Evolutionary conservation across 2,329 filamentous ascomycete genomes (phyloP).

Genomic region (Chrysosporium keratinophilum): DNA sequence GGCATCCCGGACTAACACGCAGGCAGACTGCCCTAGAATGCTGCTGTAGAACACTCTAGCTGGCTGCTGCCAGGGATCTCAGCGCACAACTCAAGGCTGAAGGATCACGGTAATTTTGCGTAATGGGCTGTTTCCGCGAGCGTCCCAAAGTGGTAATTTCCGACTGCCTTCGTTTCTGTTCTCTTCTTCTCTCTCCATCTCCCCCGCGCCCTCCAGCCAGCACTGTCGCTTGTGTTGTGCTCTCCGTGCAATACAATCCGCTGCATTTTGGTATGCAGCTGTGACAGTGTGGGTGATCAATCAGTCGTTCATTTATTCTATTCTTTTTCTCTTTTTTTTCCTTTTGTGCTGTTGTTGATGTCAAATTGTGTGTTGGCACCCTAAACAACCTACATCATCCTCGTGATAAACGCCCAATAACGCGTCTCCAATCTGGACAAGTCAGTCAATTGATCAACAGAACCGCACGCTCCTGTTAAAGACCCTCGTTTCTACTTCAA

Average conservation of each 20-base stretch:
- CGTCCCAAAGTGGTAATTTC: conserved; percentile 10
- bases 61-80: no score
- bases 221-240: conserved; percentile 31
- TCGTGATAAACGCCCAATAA: conserved; percentile 5
- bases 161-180: neutral
- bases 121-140: conserved; percentile 2
- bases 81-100: no score
- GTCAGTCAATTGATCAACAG: neutral
- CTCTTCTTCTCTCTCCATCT: neutral
- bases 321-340: conserved; percentile 15
- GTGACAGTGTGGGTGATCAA: conserved; percentile 17
- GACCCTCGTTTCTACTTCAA: neutral
- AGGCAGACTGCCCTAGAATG: no score
- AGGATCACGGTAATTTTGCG: neutral
- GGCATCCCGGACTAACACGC: no score
- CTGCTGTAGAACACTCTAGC: no score
- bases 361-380: conserved; percentile 12
- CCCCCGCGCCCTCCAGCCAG: conserved; percentile 19
- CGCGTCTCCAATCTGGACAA: conserved; percentile 8
- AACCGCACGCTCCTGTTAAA: neutral
- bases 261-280: conserved; percentile 17
- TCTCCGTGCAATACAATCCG: conserved; percentile 15
- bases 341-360: conserved; percentile 14
- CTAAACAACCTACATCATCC: neutral
- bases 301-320: conserved; percentile 18